A percentile compares a stretch with the other conserved stretches of the same genome.
Evolutionary conservation across 2,329 filamentous ascomycete species (phyloP).

Genomic region (Sarocladiaceae sp.): DNA sequence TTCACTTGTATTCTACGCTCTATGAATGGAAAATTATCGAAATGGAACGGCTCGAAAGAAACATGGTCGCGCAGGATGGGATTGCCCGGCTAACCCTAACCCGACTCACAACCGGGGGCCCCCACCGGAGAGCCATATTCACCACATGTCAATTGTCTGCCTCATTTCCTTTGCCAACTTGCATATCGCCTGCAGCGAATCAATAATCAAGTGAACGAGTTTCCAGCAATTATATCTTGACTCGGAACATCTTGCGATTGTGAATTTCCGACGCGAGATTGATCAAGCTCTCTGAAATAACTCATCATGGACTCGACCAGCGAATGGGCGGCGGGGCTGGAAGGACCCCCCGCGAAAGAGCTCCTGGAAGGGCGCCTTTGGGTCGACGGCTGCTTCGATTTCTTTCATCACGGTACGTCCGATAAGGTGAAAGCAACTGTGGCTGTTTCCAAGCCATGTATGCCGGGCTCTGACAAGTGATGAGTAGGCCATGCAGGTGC

Average conservation of each 20-base stretch:
- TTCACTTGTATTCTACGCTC: too few relatives aligned
- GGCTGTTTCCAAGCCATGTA: neutral
- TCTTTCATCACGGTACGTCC: slow-evolving; percentile 83
- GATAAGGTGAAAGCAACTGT: neutral
- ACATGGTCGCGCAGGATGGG: too few relatives aligned
- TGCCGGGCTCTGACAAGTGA: too few relatives aligned
- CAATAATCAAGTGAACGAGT: neutral
- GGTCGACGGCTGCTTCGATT: slow-evolving; percentile 99
- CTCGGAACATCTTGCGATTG: too few relatives aligned
- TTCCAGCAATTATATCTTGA: neutral
- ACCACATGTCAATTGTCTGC: too few relatives aligned
- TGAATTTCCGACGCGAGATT: too few relatives aligned
- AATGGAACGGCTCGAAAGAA: too few relatives aligned
- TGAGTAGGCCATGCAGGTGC: slow-evolving; percentile 88
- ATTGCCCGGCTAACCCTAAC: too few relatives aligned
- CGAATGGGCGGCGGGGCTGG: slow-evolving; percentile 19
- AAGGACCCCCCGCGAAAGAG: slow-evolving; percentile 47
- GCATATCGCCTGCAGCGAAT: neutral
- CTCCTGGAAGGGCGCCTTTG: slow-evolving; percentile 74
- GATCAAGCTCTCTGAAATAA: neutral
- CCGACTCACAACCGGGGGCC: too few relatives aligned
- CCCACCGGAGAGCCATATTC: too few relatives aligned
- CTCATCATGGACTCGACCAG: neutral
- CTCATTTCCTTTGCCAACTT: too few relatives aligned
- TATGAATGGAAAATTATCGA: too few relatives aligned